Base-by-base conservation (phyloP, 1,139 yeast species). In the Yamadazyma siamensis region DNA sequence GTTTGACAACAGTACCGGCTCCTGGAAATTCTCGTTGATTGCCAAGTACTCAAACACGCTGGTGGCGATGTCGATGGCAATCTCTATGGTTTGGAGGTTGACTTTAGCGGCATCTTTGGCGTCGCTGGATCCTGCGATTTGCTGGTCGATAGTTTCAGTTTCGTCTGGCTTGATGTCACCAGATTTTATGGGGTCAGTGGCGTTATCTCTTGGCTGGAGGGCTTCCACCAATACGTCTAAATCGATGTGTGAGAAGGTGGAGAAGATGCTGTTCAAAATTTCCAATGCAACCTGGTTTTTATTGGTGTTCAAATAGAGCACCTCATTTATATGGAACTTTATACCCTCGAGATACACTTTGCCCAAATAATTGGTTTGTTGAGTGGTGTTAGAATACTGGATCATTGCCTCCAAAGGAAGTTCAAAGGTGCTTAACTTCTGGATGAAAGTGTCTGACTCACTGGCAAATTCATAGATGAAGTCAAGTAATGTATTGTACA, bases 41-140 rank as follows among this genome's bases (percentile, higher is more conserved):
- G 71, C 59, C 23, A 65, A 50, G 32, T 52, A 80, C 51, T 89
- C 96, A 44, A 85, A 73, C 6, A 80, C 62, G 1, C 91, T 80
- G 1, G 96, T 78, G 20, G 85, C 64, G 21, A 89, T 56, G 50
- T 89, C 96, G 23, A 88, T 59, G 0, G 83, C 66, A 1, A 80
- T 68, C 46, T 86, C 95, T 19, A 84, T 62, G 4, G 83, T 70
- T 50, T 77, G 80, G 27, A 82, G 56, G 29, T 75, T 69, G 25
- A 73, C 59, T 43, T 77, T 71, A 6, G 85, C 78, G 12, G 52
- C 54, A 7, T 61, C 54, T 31, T 59, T 61, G 23, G 66, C 72
- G 11, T 50, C 48, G 2, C 59, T 46, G 13, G 50, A 48, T 14
- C 57, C 56, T 2, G 50, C 46, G 12, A 56, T 41, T 21, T 50